phyloP scores from a whole-genome alignment of 1,139 yeast genomes.

The Komagataea norvegica region DNA sequence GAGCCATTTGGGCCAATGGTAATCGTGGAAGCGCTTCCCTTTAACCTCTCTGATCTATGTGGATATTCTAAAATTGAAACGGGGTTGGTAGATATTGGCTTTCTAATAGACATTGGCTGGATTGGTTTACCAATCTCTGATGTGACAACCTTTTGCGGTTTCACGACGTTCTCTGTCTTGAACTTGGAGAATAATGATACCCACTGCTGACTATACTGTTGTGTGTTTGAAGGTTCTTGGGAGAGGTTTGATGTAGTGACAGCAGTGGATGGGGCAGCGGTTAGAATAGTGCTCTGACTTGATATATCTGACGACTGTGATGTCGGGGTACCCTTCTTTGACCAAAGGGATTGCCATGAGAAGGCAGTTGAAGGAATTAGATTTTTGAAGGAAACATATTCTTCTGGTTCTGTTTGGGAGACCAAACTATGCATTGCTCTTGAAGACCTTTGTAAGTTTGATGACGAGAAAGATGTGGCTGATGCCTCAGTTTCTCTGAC shows the following conservation, averaged over 20 bases:
- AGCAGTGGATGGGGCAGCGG: not conserved
- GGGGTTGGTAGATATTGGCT: not conserved
- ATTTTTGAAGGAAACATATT: slow-evolving; percentile 4
- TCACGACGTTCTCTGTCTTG: slow-evolving; percentile 11
- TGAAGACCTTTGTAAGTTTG: slow-evolving; percentile 7
- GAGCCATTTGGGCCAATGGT: slow-evolving; percentile 47
- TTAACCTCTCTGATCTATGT: slow-evolving; percentile 18
- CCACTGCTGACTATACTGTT: slow-evolving; percentile 13
- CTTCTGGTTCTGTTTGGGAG: slow-evolving; percentile 7
- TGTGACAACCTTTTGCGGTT: slow-evolving; percentile 20
- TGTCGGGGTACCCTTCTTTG: not conserved
- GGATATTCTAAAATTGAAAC: slow-evolving; percentile 9
- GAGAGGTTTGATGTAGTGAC: not conserved
- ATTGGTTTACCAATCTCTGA: slow-evolving; percentile 27
- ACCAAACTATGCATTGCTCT: slow-evolving; percentile 17
- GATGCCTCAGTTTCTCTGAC: slow-evolving; percentile 14
- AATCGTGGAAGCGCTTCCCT: slow-evolving; percentile 42
- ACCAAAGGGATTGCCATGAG: slow-evolving; percentile 8
- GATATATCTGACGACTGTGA: not conserved
- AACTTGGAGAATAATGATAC: slow-evolving; percentile 11
- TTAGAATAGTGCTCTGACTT: not conserved
- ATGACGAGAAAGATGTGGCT: slow-evolving; percentile 10
- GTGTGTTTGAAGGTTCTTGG: not conserved
- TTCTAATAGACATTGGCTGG: slow-evolving; percentile 4
- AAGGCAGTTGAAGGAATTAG: slow-evolving; percentile 3